Percentiles rank a stretch among this genome's conserved stretches.
Conservation (phyloP, 345 rosid species). For the Noccaea caerulescens region DNA sequence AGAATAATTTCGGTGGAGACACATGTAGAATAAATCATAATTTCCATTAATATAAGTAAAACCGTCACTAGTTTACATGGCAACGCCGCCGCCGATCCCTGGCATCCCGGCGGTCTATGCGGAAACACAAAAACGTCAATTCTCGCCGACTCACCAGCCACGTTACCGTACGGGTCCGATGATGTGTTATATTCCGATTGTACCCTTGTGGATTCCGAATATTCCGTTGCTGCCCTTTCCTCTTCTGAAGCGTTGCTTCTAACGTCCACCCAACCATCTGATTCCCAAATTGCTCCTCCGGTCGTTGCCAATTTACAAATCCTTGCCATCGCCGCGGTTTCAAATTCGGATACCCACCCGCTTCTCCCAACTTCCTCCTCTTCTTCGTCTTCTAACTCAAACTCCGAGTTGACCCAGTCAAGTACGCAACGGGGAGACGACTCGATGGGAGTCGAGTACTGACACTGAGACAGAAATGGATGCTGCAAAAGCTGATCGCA, state of each 20-base stretch:
- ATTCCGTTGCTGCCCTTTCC: slow-evolving; percentile 37
- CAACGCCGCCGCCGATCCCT: slow-evolving; percentile 25
- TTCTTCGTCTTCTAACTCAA: slow-evolving; percentile 30
- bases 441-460: slow-evolving; percentile 32
- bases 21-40: slow-evolving; percentile 1
- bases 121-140: neutral
- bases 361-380: slow-evolving; percentile 31
- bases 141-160: slow-evolving; percentile 15
- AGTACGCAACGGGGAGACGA: slow-evolving; percentile 80
- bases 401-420: slow-evolving; percentile 54
- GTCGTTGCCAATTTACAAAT: slow-evolving; percentile 47
- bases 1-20: neutral
- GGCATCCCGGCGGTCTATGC: slow-evolving; percentile 5
- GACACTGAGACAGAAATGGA: slow-evolving; percentile 54
- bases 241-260: slow-evolving; percentile 41
- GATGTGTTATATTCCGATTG: slow-evolving; percentile 6
- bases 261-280: slow-evolving; percentile 62
- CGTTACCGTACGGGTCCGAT: slow-evolving; percentile 18
- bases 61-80: slow-evolving; percentile 19
- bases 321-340: slow-evolving; percentile 44
- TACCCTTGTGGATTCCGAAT: slow-evolving; percentile 19
- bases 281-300: slow-evolving; percentile 56
- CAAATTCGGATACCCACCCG: neutral
- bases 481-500: slow-evolving; percentile 73
- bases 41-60: neutral